Conservation (phyloP, 345 rosid genomes). For the Hibiscus trionum region DNA sequence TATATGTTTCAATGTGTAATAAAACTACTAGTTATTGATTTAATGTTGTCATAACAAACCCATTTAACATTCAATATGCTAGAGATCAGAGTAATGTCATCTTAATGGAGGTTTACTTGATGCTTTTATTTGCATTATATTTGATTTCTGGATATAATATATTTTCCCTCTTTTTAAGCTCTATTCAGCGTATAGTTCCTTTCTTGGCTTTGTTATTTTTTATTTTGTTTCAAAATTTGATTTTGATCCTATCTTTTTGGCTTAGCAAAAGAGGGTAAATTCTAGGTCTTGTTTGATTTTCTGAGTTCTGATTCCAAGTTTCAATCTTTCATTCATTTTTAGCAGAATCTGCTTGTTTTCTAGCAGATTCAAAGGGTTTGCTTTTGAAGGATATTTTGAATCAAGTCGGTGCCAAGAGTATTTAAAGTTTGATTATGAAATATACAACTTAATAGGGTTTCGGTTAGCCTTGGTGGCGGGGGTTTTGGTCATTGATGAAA, state of each 20-base stretch:
- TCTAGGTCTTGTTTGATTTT: too few relatives aligned
- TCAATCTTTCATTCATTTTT: not conserved
- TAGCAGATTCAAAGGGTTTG: not conserved
- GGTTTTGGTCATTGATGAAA: slow-evolving; percentile 23
- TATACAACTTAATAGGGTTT: slow-evolving; percentile 7
- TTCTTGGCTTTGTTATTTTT: too few relatives aligned
- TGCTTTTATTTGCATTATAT: not conserved
- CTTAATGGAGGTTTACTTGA: not conserved
- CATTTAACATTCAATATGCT: not conserved
- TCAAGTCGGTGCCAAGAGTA: not conserved
- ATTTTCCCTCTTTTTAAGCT: too few relatives aligned
- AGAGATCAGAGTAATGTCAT: not conserved
- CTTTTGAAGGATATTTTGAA: not conserved
- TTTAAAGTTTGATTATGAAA: not conserved
- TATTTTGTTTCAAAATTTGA: too few relatives aligned
- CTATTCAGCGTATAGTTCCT: too few relatives aligned
- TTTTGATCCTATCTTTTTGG: too few relatives aligned
- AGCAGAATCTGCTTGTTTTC: not conserved
- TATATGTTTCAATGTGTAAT: too few relatives aligned
- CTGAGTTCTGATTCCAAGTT: too few relatives aligned
- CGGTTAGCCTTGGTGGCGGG: slow-evolving; percentile 4
- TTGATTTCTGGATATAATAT: not conserved
- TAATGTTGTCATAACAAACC: not conserved
- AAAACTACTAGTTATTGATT: not conserved
- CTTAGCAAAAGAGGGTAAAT: too few relatives aligned